Conservation (phyloP, 805 yeast genomes). For the Candida manassasensis region DNA sequence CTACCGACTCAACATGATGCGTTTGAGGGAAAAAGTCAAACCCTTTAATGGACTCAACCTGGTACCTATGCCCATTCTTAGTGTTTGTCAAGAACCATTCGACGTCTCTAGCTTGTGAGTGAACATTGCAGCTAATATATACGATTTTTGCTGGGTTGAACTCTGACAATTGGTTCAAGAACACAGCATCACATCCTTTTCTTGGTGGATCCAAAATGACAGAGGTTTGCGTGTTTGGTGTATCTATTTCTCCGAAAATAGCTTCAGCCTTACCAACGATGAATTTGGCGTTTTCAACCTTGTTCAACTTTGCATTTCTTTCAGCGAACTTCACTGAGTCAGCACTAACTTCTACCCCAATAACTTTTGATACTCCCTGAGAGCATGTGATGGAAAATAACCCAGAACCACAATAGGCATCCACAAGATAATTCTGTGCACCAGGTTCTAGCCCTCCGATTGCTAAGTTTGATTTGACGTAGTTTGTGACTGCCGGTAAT, state of each 20-base stretch:
- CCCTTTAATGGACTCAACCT: slow-evolving; percentile 80
- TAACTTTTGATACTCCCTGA: slow-evolving; percentile 70
- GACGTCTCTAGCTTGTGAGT: slow-evolving; percentile 92
- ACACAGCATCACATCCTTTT: slow-evolving; percentile 90
- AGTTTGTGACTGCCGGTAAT: slow-evolving; percentile 73
- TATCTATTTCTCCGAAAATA: slow-evolving; percentile 72
- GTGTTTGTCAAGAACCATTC: slow-evolving; percentile 74
- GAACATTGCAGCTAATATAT: slow-evolving; percentile 96
- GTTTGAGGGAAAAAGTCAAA: slow-evolving; percentile 97
- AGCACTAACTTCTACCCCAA: slow-evolving; percentile 92
- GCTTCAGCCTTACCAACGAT: slow-evolving; percentile 90
- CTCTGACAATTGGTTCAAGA: slow-evolving; percentile 77
- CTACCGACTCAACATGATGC: slow-evolving; percentile 86
- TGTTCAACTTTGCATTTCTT: slow-evolving; percentile 71
- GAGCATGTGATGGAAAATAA: slow-evolving; percentile 86
- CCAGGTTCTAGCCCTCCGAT: slow-evolving; percentile 30
- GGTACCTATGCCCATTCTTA: slow-evolving; percentile 56
- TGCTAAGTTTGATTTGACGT: slow-evolving; percentile 67
- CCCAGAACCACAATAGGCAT: slow-evolving; percentile 96
- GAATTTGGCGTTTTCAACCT: slow-evolving; percentile 73
- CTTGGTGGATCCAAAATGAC: slow-evolving; percentile 96
- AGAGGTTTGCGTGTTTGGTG: slow-evolving; percentile 73
- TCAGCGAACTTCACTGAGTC: slow-evolving; percentile 88
- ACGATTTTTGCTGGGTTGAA: slow-evolving; percentile 83
- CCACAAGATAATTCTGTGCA: slow-evolving; percentile 63